Base-by-base conservation (phyloP, 768 basidiomycete species). In the Phylloporus scabripes region DNA sequence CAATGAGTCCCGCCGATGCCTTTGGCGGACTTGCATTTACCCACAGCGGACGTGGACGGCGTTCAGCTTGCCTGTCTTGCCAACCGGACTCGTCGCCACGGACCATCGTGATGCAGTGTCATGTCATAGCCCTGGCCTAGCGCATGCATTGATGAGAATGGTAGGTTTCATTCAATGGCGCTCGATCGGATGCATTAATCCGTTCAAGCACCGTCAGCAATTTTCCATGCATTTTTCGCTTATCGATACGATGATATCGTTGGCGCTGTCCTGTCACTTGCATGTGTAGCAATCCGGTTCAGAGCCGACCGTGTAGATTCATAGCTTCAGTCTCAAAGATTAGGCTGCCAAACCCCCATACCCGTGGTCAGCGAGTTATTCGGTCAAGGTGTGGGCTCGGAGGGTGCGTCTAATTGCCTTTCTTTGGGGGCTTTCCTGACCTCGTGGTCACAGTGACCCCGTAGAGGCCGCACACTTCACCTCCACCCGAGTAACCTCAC, bases 281-380 rank as follows among this genome's bases (percentile, higher is more conserved):
- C 23, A 21, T 21, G 18, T 1, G 20, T 28, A 44, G 45, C 45
- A 42, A 41, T 52, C 49, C 15, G 7, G 18, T 57, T 48, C 38
- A 24, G 54, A 57, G 52, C 36, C 29, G 11, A 32, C 24, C 1
- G 10, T 26, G n/a, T 31, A 37, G 54, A 56, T 57, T 33, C 55
- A 33, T 46, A 3, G 31, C 34, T 36, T 36, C 17, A 6, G 33
- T 15, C 29, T 31, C 29, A 12, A 1, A 12, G 29, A 5, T 12
- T 31, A n/a, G 2, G 14, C 33, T 33, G 17, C 34, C 10, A 18
- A 17, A 36, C 17, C 1, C 4, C 4, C 17, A 17, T 10, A 18
- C 4, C 6, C 15, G 4, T 33, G 32, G 7, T 36, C 34, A n/a
- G 34, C 34, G 7, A 14, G 17, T 18, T 18, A 10, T 18, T 36